phyloP scores from a whole-genome alignment of 2,329 filamentous ascomycete genomes.

The Trichoderma sp. region DNA sequence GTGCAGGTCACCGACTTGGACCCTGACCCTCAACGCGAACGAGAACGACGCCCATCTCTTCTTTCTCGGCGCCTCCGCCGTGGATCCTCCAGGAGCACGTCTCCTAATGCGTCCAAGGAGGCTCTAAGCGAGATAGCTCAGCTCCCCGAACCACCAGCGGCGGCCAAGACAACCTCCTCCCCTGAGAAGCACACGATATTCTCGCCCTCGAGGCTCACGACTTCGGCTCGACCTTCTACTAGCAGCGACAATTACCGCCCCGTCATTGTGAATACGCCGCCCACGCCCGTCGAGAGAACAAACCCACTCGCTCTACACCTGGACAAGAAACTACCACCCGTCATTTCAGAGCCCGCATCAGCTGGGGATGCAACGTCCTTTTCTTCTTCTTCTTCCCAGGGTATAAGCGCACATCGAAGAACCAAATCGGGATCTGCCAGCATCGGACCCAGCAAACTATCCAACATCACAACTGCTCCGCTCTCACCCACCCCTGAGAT shows the following conservation, averaged over 20 bases:
- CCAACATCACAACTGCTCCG: constrained; percentile 68
- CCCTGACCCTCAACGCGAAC: constrained; percentile 19
- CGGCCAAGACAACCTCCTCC: constrained; percentile 31
- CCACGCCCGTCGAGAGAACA: constrained; percentile 55
- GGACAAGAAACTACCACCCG: constrained; percentile 31
- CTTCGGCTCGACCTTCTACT: constrained; percentile 47
- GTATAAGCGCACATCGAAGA: constrained; percentile 68
- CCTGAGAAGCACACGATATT: constrained; percentile 30
- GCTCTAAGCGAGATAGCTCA: constrained; percentile 15
- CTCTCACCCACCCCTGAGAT: constrained; percentile 74
- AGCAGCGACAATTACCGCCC: constrained; percentile 44
- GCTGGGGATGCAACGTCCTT: constrained; percentile 57
- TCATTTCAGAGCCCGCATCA: constrained; percentile 27
- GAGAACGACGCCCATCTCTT: constrained; percentile 37
- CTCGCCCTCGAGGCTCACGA: constrained; percentile 31
- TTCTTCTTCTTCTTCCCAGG: constrained; percentile 57
- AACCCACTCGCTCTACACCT: constrained; percentile 26
- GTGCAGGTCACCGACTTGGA: constrained; percentile 55
- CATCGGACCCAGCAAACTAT: constrained; percentile 79
- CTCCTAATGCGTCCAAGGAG: constrained; percentile 17
- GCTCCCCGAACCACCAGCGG: constrained; percentile 30
- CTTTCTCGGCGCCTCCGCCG: constrained; percentile 66
- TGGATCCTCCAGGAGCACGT: constrained; percentile 19
- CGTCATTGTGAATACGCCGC: constrained; percentile 63
- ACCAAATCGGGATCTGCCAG: constrained; percentile 52